Evolutionary conservation across 2,329 filamentous ascomycete genomes (phyloP).

Genomic region (Cephalotrichum gorgonifer): DNA sequence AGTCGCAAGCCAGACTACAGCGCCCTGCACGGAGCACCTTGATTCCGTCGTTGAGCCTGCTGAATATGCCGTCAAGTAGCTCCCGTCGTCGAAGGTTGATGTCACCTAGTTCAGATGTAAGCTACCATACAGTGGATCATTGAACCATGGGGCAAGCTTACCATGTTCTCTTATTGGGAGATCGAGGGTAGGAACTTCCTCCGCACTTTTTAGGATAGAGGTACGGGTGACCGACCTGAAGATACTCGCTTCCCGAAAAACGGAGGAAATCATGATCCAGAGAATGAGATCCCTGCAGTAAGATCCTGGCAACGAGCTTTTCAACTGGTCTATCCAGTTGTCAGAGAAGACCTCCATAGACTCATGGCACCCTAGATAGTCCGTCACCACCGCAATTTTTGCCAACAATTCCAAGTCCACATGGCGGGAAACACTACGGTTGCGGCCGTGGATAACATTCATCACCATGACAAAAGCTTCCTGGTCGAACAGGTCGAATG

Average conservation of each 20-base stretch:
- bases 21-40: neutral
- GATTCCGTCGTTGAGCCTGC: neutral
- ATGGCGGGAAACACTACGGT: slow-evolving; percentile 23
- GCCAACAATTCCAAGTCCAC: slow-evolving; percentile 29
- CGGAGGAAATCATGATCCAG: slow-evolving; percentile 12
- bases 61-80: neutral
- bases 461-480: slow-evolving; percentile 29
- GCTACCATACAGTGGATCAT: neutral
- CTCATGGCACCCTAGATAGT: slow-evolving; percentile 30
- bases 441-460: slow-evolving; percentile 33
- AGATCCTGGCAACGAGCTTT: neutral
- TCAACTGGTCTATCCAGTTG: slow-evolving; percentile 22
- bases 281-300: neutral
- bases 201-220: neutral
- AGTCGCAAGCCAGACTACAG: neutral
- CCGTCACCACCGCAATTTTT: slow-evolving; percentile 31
- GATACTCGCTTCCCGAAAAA: neutral
- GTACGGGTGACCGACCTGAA: neutral
- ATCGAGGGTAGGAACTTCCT: neutral
- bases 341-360: slow-evolving; percentile 29
- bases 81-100: neutral
- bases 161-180: neutral
- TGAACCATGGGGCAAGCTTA: neutral
- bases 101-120: neutral
- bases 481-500: slow-evolving; percentile 18